Conservation (phyloP, 208 protist genomes). For the Entamoeba moshkovskii region DNA sequence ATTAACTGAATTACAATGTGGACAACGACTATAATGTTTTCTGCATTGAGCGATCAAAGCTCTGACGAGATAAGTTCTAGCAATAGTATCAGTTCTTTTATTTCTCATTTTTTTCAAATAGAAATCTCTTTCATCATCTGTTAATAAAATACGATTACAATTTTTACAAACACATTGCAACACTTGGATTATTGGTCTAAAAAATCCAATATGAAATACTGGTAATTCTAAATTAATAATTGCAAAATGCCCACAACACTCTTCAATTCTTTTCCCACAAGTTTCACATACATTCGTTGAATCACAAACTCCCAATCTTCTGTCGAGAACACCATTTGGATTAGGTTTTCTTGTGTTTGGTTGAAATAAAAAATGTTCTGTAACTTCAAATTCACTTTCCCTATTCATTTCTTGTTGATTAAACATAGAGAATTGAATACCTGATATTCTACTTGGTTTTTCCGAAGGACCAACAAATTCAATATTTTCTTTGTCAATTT, state of each 20-base stretch:
- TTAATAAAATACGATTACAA: conserved; percentile 68
- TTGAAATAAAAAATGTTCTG: neutral
- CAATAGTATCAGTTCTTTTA: conserved; percentile 8
- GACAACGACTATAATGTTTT: conserved; percentile 15
- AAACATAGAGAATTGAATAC: neutral
- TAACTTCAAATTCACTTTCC: neutral
- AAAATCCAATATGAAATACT: conserved; percentile 89
- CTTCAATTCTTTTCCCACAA: neutral
- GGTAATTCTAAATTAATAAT: conserved; percentile 85
- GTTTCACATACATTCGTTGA: neutral
- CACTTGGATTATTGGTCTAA: conserved; percentile 69
- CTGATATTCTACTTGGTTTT: neutral
- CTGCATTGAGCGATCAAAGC: neutral
- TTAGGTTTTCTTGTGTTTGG: neutral
- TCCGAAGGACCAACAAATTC: neutral
- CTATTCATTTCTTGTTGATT: neutral
- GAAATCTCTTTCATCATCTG: neutral
- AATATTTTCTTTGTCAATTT: neutral
- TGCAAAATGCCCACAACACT: conserved; percentile 90
- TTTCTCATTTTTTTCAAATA: conserved; percentile 13
- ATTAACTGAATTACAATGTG: conserved; percentile 72
- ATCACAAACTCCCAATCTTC: neutral
- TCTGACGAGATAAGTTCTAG: neutral
- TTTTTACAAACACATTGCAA: conserved; percentile 88
- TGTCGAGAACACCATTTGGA: neutral